Percentiles rank a stretch among this genome's conserved stretches.
These are phyloP conservation scores for Friedmanniomyces simplex DNA, from an alignment of 495 filamentous ascomycete species.

Conservation along the genomic window DNA sequence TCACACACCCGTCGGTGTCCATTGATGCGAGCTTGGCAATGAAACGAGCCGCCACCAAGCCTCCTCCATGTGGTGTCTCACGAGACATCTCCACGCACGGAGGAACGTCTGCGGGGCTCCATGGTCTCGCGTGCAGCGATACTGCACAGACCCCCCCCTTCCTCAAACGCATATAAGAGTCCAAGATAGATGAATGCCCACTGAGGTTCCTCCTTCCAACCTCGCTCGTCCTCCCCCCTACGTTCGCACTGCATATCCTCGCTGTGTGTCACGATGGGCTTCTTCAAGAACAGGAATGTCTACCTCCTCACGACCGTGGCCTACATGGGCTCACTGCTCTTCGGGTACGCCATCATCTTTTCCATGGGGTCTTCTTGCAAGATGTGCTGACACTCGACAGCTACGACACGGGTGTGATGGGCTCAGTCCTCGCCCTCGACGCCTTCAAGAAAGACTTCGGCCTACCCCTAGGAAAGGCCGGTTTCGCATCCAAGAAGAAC, in stretches of 20 bases:
- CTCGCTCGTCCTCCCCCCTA: not conserved
- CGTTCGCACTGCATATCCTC: no score
- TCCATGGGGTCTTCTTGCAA: not conserved
- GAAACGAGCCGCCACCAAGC: not conserved
- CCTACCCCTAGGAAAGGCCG: slow-evolving; percentile 24
- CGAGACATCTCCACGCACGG: not conserved
- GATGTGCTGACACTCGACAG: slow-evolving; percentile 20
- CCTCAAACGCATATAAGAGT: no score
- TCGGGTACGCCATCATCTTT: slow-evolving; percentile 33
- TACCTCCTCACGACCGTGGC: slow-evolving; percentile 46
- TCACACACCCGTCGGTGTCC: no score
- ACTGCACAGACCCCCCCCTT: not conserved
- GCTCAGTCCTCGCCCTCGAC: slow-evolving; percentile 43
- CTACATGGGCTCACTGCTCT: slow-evolving; percentile 44
- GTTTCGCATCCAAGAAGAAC: slow-evolving; percentile 25
- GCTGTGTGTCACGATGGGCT: slow-evolving; percentile 9
- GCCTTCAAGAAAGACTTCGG: slow-evolving; percentile 49
- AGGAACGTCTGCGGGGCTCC: not conserved
- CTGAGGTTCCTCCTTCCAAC: not conserved
- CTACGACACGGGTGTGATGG: slow-evolving; percentile 52
- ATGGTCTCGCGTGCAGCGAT: not conserved
- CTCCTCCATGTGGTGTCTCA: not conserved
- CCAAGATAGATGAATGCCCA: no score
- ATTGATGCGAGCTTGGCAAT: not conserved
- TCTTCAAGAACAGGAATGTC: slow-evolving; percentile 45